A percentile compares a stretch with the other conserved stretches of the same genome.
Evolutionary conservation across 192 early-diverging fungal species (phyloP).

Genomic region (Geranomyces variabilis): DNA sequence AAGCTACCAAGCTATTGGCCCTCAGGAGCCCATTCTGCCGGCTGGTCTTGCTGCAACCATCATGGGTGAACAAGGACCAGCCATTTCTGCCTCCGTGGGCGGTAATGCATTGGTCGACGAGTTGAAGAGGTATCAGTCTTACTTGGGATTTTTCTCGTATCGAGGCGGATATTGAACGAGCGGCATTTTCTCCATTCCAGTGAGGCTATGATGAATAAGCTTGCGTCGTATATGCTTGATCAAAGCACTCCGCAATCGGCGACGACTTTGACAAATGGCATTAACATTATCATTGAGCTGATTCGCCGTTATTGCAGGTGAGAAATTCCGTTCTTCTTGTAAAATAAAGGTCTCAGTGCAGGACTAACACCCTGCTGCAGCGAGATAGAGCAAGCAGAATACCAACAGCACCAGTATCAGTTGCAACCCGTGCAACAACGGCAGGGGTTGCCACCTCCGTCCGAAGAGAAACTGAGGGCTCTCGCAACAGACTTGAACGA

Average conservation of each 20-base stretch:
- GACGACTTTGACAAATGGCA: constrained; percentile 89
- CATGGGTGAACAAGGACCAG: constrained; percentile 27
- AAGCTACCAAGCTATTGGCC: constrained; percentile 49
- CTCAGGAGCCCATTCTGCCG: constrained; percentile 28
- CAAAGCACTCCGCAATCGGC: constrained; percentile 73
- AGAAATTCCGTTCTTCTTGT: not conserved
- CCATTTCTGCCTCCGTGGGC: constrained; percentile 32
- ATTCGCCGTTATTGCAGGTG: constrained; percentile 96
- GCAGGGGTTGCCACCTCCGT: constrained; percentile 38
- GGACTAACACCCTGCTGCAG: constrained; percentile 16
- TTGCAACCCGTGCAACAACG: constrained; percentile 40
- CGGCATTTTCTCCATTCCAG: constrained; percentile 43
- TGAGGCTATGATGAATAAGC: constrained; percentile 72
- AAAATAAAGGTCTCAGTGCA: not conserved
- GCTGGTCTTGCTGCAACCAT: constrained; percentile 21
- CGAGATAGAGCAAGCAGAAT: constrained; percentile 66
- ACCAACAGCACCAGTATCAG: constrained; percentile 61
- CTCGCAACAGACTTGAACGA: constrained; percentile 83
- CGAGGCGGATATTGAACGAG: not conserved
- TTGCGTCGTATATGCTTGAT: constrained; percentile 90
- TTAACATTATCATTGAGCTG: constrained; percentile 96
- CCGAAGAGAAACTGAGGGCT: constrained; percentile 53
- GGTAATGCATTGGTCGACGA: constrained; percentile 58
- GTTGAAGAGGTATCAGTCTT: constrained; percentile 44
- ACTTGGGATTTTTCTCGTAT: not conserved